Percentiles rank a stretch among this genome's conserved stretches.
Conservation (phyloP, 306 rosid species). For the Trifolium fragiferum region DNA sequence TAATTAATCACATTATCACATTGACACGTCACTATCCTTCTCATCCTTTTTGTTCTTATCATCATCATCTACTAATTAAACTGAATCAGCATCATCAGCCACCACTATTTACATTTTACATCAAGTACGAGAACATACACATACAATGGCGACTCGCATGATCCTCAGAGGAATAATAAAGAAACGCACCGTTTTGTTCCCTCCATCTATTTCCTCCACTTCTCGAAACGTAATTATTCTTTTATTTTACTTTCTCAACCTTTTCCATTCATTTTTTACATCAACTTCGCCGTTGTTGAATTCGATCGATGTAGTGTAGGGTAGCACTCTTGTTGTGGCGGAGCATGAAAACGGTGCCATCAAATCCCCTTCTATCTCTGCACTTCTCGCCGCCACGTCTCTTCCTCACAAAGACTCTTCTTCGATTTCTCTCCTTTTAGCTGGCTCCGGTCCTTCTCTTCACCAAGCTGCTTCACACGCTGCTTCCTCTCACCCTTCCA, state of each 20-base stretch:
- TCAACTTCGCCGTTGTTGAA: constrained; percentile 5
- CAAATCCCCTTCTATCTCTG: constrained; percentile 71
- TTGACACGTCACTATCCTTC: constrained; percentile 31
- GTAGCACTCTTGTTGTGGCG: constrained; percentile 81
- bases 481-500: constrained; percentile 72
- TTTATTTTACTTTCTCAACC: neutral
- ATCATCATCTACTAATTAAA: neutral
- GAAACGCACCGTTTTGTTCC: constrained; percentile 51
- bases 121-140: too few species aligned
- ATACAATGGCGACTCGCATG: constrained; percentile 59
- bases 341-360: constrained; percentile 80
- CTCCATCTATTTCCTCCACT: constrained; percentile 40
- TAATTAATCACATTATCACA: neutral
- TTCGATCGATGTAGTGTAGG: constrained; percentile 56
- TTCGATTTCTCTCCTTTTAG: constrained; percentile 74
- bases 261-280: constrained; percentile 17
- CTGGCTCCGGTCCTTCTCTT: constrained; percentile 84
- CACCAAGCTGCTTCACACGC: constrained; percentile 79
- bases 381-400: constrained; percentile 72
- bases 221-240: constrained; percentile 57
- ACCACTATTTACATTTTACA: too few species aligned
- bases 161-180: constrained; percentile 59
- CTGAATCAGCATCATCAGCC: neutral
- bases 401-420: constrained; percentile 57
- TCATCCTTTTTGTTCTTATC: neutral